Conservation (phyloP, 2,329 filamentous ascomycete genomes). For the Pseudofabraea citricarpa region DNA sequence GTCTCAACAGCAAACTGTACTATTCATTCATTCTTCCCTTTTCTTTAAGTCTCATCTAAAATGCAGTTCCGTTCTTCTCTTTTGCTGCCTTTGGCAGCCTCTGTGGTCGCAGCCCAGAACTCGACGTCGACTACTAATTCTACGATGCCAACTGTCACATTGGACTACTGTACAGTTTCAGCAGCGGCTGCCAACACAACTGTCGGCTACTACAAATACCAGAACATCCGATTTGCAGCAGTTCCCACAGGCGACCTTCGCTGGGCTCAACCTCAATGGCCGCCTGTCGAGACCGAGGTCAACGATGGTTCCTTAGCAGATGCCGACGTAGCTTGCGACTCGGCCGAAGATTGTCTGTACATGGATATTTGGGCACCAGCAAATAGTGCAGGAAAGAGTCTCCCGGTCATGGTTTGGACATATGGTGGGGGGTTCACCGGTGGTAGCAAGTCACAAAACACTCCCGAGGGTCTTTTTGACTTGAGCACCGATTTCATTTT, state of each 20-base stretch:
- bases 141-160: background rate
- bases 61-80: too few relatives aligned
- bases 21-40: too few relatives aligned
- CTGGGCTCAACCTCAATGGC: constrained; percentile 30
- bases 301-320: constrained; percentile 29
- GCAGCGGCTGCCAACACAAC: constrained; percentile 11
- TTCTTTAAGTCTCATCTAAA: too few relatives aligned
- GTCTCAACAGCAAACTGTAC: too few relatives aligned
- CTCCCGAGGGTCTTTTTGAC: constrained; percentile 30
- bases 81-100: background rate
- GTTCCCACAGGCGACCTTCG: constrained; percentile 29
- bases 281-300: constrained; percentile 26
- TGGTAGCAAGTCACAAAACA: constrained; percentile 27
- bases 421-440: constrained; percentile 26
- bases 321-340: constrained; percentile 28
- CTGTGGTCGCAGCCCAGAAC: background rate
- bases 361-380: constrained; percentile 23
- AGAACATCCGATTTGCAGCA: constrained; percentile 32
- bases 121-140: background rate
- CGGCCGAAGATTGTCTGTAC: constrained; percentile 25
- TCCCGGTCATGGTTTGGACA: constrained; percentile 27
- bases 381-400: constrained; percentile 19
- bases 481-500: constrained; percentile 26
- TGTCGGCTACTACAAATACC: constrained; percentile 30
- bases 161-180: background rate